Base-by-base conservation (phyloP, 2,329 filamentous ascomycete genomes). In the Triangularia verruculosa region DNA sequence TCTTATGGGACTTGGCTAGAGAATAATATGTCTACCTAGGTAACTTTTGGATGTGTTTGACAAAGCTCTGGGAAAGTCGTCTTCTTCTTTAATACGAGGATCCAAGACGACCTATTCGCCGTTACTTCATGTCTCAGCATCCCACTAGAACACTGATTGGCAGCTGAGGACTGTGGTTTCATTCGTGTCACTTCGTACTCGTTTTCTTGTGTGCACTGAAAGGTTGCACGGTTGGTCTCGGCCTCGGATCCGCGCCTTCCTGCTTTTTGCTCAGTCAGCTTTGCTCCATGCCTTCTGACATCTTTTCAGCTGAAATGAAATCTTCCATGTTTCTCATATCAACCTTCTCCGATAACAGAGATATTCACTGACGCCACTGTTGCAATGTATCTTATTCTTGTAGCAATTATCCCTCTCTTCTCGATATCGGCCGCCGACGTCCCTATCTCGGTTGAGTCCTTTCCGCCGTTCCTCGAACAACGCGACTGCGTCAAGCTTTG, bases 401-500 rank as follows among this genome's bases (percentile, higher is more conserved):
- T 17, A 2, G 7, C n/a, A 20, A 12, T 57, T 4, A 8, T 20
- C 1, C 27, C 13, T 9, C 54, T 57, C 8, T 11, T 32, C 4
- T 28, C 17, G 4, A 2, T 34, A 8, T n/a, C 25, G 12, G 4
- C 12, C 25, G 54, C 54, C 15, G 47, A 54, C 32, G 27, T 47
- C 13, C 24, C 39, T 17, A 47, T 61, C 12, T 61, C 64, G 2
- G 28, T 64, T 17, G 22, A 25, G n/a, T 56, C 61, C 7, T 62
- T 59, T 34, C 3, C 56, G 3, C 27, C 58, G 13, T 66, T 61
- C 43, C 27, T 59, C 11, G 17, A 51, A 12, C 57, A 62, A 24
- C 61, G 55, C 51, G 58, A 47, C 17, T 66, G 59, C 55, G 59
- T 62, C 61, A 64, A 64, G 17, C 32, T 24, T 13, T 66, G 64